A percentile compares a stretch with the other conserved stretches of the same genome.
These are phyloP conservation scores for Pilasporangium apinafurcum DNA, from an alignment of 352 stramenopile genomes.

Conservation along the genomic window DNA sequence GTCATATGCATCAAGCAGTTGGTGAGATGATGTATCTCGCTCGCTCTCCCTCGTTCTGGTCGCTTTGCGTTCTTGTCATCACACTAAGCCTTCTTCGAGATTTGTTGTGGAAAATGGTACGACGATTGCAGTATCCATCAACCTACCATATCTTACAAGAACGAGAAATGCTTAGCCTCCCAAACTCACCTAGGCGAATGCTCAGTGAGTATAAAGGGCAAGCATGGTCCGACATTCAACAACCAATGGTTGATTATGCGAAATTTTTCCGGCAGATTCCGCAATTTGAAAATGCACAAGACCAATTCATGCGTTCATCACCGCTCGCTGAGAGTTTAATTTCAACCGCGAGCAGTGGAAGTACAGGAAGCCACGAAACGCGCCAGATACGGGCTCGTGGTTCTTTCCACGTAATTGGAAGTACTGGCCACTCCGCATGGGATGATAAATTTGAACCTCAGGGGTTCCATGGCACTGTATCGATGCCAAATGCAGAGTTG, in stretches of 20 bases:
- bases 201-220: slow-evolving; percentile 21
- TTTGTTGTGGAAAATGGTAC: slow-evolving; percentile 66
- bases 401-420: slow-evolving; percentile 35
- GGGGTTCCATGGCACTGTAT: too few relatives aligned
- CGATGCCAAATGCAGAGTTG: neutral
- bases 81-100: slow-evolving; percentile 61
- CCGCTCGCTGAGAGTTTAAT: slow-evolving; percentile 58
- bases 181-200: slow-evolving; percentile 53
- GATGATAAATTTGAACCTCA: too few relatives aligned
- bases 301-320: slow-evolving; percentile 49
- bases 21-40: slow-evolving; percentile 70
- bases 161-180: slow-evolving; percentile 52
- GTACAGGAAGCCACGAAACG: slow-evolving; percentile 6
- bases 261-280: slow-evolving; percentile 41
- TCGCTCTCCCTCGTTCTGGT: slow-evolving; percentile 50
- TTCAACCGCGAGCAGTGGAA: slow-evolving; percentile 5
- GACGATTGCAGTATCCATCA: slow-evolving; percentile 50
- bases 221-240: slow-evolving; percentile 33
- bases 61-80: slow-evolving; percentile 50
- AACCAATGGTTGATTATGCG: slow-evolving; percentile 38
- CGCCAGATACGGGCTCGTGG: slow-evolving; percentile 46
- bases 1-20: slow-evolving; percentile 46
- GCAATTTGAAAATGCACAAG: slow-evolving; percentile 39
- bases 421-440: slow-evolving; percentile 6
- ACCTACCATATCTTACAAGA: slow-evolving; percentile 80